These are phyloP conservation scores for Lasiosphaeria miniovina DNA, from an alignment of 495 filamentous ascomycete genomes.

Conservation along the genomic window DNA sequence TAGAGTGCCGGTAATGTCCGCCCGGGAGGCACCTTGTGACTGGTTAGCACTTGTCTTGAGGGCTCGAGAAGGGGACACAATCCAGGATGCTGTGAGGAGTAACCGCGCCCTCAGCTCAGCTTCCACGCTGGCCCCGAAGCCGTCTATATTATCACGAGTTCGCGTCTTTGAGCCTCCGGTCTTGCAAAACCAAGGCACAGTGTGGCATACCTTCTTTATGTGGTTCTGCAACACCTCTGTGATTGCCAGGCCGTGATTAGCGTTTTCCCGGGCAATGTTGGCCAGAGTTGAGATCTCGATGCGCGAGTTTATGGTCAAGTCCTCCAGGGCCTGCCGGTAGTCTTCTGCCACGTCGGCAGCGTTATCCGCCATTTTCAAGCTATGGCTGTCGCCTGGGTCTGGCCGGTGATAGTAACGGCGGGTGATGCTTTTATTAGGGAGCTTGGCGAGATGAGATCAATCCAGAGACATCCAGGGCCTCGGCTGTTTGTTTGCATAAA, in stretches of 20 bases:
- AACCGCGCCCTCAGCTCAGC: no score
- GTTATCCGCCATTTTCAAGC: slow-evolving; percentile 61
- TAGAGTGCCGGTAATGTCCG: slow-evolving; percentile 94
- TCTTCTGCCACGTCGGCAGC: slow-evolving; percentile 93
- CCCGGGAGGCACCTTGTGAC: slow-evolving; percentile 67
- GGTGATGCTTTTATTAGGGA: background rate
- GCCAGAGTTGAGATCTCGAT: slow-evolving; percentile 94
- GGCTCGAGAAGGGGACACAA: background rate
- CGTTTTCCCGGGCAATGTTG: slow-evolving; percentile 93
- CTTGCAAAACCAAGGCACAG: background rate
- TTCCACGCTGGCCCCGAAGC: no score
- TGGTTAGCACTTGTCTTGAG: slow-evolving; percentile 11
- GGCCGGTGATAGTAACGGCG: background rate
- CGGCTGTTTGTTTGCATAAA: background rate
- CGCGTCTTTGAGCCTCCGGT: background rate
- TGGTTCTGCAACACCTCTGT: slow-evolving; percentile 85
- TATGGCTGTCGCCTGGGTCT: background rate
- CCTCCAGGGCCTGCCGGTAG: slow-evolving; percentile 88
- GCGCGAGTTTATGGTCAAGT: slow-evolving; percentile 82
- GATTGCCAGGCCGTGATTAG: slow-evolving; percentile 88
- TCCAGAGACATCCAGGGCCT: slow-evolving; percentile 1
- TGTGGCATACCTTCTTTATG: slow-evolving; percentile 78
- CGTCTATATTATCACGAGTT: background rate
- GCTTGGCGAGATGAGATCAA: slow-evolving; percentile 2
- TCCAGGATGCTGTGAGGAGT: background rate